phyloP scores from a whole-genome alignment of 495 filamentous ascomycete species.

The Xylaria nigripes region DNA sequence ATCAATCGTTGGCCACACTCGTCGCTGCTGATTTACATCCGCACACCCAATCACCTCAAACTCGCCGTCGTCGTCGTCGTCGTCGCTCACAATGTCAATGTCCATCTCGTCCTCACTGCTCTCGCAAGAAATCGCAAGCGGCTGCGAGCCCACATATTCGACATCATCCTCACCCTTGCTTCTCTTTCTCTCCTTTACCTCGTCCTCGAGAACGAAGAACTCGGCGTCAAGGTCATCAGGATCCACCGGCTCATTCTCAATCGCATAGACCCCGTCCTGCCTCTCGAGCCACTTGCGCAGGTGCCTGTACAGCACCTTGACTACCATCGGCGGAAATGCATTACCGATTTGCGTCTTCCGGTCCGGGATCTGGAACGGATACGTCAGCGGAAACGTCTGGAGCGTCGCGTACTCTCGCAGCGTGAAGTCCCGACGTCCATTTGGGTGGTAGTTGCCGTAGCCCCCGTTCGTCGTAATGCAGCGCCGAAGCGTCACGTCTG shows the following conservation, averaged over 20 bases:
- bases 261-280: slow-evolving; percentile 39
- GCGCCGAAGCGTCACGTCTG: slow-evolving; percentile 34
- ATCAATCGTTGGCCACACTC: not conserved
- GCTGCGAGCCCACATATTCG: slow-evolving; percentile 13
- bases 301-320: slow-evolving; percentile 50
- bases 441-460: slow-evolving; percentile 61
- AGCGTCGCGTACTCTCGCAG: slow-evolving; percentile 65
- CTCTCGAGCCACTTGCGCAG: slow-evolving; percentile 49
- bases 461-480: slow-evolving; percentile 66
- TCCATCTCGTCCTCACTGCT: slow-evolving; percentile 2
- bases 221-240: slow-evolving; percentile 11
- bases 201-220: slow-evolving; percentile 10
- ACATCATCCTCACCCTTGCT: slow-evolving; percentile 4
- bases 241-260: slow-evolving; percentile 15
- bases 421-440: slow-evolving; percentile 58
- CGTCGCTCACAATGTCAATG: not conserved
- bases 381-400: slow-evolving; percentile 62
- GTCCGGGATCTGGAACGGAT: slow-evolving; percentile 46
- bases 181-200: not conserved
- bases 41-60: not conserved
- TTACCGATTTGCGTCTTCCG: slow-evolving; percentile 77
- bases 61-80: no score
- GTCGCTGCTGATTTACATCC: slow-evolving; percentile 4
- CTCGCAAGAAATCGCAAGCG: not conserved
- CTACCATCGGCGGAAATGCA: slow-evolving; percentile 65